Evolutionary conservation across 1,284 basidiomycete species (phyloP).

Genomic region (Mrakiaceae sp.): DNA sequence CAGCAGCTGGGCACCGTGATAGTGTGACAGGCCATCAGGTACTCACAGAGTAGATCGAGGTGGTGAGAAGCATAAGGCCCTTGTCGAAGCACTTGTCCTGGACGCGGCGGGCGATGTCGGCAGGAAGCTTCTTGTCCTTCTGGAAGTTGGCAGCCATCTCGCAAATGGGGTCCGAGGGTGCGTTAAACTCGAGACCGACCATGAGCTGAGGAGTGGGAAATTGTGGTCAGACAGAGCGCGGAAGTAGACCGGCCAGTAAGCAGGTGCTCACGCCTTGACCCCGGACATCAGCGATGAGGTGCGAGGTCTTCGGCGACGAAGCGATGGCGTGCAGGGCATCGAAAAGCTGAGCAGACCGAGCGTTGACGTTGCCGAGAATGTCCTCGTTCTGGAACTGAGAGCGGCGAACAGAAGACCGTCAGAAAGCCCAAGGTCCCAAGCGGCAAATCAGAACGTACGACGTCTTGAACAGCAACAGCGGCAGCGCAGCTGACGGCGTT

Average conservation of each 20-base stretch:
- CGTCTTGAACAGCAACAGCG: conserved; percentile 65
- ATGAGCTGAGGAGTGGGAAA: conserved; percentile 42
- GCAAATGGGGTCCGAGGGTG: conserved; percentile 27
- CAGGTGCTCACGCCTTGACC: conserved; percentile 43
- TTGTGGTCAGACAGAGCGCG: neutral
- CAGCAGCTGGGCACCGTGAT: neutral
- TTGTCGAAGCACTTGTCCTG: conserved; percentile 70
- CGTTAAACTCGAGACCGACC: conserved; percentile 60
- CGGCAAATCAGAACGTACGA: conserved; percentile 24
- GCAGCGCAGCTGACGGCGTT: conserved; percentile 84
- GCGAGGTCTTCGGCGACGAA: conserved; percentile 37
- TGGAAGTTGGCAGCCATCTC: conserved; percentile 18
- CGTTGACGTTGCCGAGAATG: conserved; percentile 63
- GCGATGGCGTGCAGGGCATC: conserved; percentile 41
- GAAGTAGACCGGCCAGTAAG: neutral
- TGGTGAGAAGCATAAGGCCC: conserved; percentile 54
- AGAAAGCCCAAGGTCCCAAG: conserved; percentile 18
- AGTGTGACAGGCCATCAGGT: neutral
- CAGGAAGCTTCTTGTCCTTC: conserved; percentile 41
- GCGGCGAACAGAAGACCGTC: neutral
- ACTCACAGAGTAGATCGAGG: conserved; percentile 32
- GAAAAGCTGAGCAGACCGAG: conserved; percentile 63
- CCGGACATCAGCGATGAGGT: conserved; percentile 60
- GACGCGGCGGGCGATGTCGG: conserved; percentile 59
- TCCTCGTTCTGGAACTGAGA: conserved; percentile 54